phyloP scores from a whole-genome alignment of 129 eudicot species.

The Pulicaria dysenterica region DNA sequence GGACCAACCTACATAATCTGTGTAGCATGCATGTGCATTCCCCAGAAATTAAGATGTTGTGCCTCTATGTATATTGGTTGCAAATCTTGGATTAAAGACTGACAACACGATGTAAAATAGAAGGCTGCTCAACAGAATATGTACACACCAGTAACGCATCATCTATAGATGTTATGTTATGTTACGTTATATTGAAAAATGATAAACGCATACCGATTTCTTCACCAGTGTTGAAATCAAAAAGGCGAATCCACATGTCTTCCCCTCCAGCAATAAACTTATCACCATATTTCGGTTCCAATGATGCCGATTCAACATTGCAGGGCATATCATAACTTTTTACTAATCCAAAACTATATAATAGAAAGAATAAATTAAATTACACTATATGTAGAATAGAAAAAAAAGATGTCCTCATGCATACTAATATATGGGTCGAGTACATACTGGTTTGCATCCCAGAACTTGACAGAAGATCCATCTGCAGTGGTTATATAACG shows the following conservation, averaged over 20 bases:
- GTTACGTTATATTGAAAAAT: not conserved
- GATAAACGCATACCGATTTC: constrained; percentile 57
- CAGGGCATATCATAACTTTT: constrained; percentile 83
- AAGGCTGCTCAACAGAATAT: no score
- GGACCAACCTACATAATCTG: not conserved
- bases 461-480: constrained; percentile 65
- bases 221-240: constrained; percentile 78
- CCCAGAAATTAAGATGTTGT: not conserved
- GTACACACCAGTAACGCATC: no score
- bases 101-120: no score
- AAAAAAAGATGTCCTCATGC: not conserved
- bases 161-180: no score
- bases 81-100: no score
- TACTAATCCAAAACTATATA: constrained; percentile 70
- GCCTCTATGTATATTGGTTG: no score
- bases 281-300: constrained; percentile 69
- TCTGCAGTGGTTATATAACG: constrained; percentile 72
- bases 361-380: not conserved
- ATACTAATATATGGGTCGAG: not conserved
- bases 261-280: constrained; percentile 86
- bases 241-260: constrained; percentile 84
- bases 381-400: not conserved
- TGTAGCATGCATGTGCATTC: not conserved
- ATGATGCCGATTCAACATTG: constrained; percentile 70
- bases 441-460: constrained; percentile 74